Evolutionary conservation across 306 rosid species (phyloP), one percentile per base, ranked within the genome.

Genomic region (Fragaria vesca): DNA sequence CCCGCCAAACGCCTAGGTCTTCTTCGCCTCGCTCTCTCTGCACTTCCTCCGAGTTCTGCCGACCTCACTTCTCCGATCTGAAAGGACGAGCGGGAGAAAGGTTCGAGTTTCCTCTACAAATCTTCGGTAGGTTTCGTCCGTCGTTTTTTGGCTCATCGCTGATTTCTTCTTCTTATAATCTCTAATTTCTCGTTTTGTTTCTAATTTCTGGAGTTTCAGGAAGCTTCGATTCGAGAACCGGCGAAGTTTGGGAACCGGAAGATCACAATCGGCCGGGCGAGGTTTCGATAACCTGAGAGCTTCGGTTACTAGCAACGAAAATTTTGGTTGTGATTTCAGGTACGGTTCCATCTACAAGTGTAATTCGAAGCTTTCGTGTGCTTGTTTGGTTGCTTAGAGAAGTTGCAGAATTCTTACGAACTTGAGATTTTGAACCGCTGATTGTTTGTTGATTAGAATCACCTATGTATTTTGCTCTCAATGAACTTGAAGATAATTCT

Each of bases 1-100:
- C 81, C 93, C 91, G 88, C 88, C 85, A 85, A 81, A 40, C 7
- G 8, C 43, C 43, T 78, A 83, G 88, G 77, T 72, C 45, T 74
- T 38, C 71, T 17, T 54, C 81, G 10, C 15, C 46, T 50, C 26
- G n/a, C 60, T 62, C 66, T 55, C 78, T 66, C 48, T 10, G 18
- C 36, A 76, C 50, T 45, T 30, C 9, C 66, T 47, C 15, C 32
- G 71, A 15, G 26, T 40, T 28, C 10, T 15, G 11, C 34, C 32
- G 17, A 4, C 69, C 71, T 69, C 74, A 69, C 26, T 71, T 82
- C 80, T 57, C 58, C 76, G 36, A 63, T 78, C 66, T 57, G 45
- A 65, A 45, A 60, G 4, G 72, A 24, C 79, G 42, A 61, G 8
- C 1, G 28, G 8, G 28, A 8, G 32, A 21, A 62, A 76, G 17